Evolutionary conservation across 1,284 basidiomycete species (phyloP).

Genomic region (Rhodofomes roseus): DNA sequence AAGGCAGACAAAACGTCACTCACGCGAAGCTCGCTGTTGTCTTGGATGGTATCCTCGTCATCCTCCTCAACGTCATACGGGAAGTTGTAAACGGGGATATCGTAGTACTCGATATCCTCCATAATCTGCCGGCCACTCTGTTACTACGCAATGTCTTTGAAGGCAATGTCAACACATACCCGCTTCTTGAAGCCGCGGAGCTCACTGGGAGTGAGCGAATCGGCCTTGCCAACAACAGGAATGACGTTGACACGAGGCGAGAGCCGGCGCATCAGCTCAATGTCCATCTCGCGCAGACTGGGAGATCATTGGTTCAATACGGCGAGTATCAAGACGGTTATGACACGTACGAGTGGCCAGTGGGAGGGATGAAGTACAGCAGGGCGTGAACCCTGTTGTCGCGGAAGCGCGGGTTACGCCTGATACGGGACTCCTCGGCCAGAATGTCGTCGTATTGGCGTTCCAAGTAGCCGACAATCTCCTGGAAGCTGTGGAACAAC

Average conservation of each 20-base stretch:
- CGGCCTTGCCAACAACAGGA: conserved; percentile 97
- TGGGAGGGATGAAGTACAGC: conserved; percentile 97
- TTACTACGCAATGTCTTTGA: background rate
- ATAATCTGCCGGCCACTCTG: conserved; percentile 64
- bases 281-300: conserved; percentile 97
- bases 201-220: conserved; percentile 90
- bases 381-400: conserved; percentile 97
- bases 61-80: conserved; percentile 99
- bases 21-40: conserved; percentile 92
- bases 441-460: conserved; percentile 99
- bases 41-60: conserved; percentile 97
- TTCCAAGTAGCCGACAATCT: conserved; percentile 96
- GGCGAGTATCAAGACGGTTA: background rate
- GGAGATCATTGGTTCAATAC: background rate
- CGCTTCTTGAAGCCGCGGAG: conserved; percentile 95
- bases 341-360: conserved; percentile 68
- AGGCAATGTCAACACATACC: conserved; percentile 47
- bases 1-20: background rate
- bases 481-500: conserved; percentile 72
- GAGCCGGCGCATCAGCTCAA: conserved; percentile 95
- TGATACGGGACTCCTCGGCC: conserved; percentile 98
- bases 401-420: conserved; percentile 98
- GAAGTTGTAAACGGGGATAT: conserved; percentile 99
- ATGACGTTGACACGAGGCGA: conserved; percentile 99
- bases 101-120: conserved; percentile 99